Evolutionary conservation across 768 basidiomycete genomes (phyloP), one percentile per base, ranked within the genome.

Genomic region (Xerocomellus dryophilus): DNA sequence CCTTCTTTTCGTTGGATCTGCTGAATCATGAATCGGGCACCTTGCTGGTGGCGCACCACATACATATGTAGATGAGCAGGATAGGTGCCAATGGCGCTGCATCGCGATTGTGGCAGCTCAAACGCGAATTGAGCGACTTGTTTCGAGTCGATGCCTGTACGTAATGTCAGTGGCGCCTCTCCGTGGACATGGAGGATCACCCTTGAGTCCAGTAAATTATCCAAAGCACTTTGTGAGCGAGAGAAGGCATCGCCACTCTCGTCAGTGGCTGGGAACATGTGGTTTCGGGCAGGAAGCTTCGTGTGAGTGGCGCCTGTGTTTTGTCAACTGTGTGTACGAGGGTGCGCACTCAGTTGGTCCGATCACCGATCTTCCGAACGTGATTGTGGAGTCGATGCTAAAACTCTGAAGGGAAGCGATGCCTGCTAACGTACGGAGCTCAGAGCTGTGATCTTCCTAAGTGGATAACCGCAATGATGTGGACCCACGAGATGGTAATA

Each of bases 131-230:
- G 36, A 43, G 21, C 50, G 38, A 36, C 39, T 50, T 42, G 57
- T 52, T 43, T 59, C 53, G 40, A 53, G 35, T 31, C 17, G 29
- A 47, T 32, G 41, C 38, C 18, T 44, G 12, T 56, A 63, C 57
- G 64, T 66, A 66, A 63, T 34, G n/a, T 29, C 14, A n/a, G 55
- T 61, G 61, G 56, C 61, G 39, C 50, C 48, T 43, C 56, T 61
- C 55, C 57, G 57, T 63, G 55, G 61, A 51, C 43, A 54, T 50
- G 34, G 32, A 21, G 34, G 15, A n/a, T 42, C 36, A 41, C 39
- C 17, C 29, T 43, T 17, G 38, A 36, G 42, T 32, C 41, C 23
- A n/a, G 43, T 18, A 31, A 20, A 43, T 36, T 41, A 42, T 15
- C 48, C 43, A 7, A 9, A 25, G 31, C 31, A 45, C 51, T 61